Evolutionary conservation across 495 filamentous ascomycete species (phyloP), one percentile per base, ranked within the genome.

Genomic region (Xylaria cubensis): DNA sequence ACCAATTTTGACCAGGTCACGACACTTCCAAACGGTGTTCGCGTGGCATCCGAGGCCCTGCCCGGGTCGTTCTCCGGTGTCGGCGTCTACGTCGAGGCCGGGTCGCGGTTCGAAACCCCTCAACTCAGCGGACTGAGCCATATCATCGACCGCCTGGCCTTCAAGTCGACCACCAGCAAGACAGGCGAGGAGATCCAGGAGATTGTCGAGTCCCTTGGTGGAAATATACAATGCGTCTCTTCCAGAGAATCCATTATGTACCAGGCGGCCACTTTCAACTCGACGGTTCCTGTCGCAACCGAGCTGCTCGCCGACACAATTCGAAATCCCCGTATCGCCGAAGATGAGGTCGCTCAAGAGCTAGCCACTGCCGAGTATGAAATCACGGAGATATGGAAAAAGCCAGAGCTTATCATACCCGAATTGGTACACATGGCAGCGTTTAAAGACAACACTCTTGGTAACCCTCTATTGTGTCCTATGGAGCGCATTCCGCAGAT

Each of bases 181-280:
- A 88, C 90, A 2, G 88, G 90, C 53, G 94, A 97, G 81, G 84
- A 97, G 74, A 97, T 98, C 90, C 82, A 97, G 4, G 94, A 97
- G 80, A 84, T 88, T 1, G 82, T 97, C 1, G 95, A 98, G 79
- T 90, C 89, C 3, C 85, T 99, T 7, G 96, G 96, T 36, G 96
- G 96, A 26, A 97, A 97, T 75, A 93, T 98, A 71, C 95, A 98
- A 82, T 98, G 96, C 80, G 94, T 94, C 44, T 98, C 95, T 0
- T 97, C 95, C 0, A 86, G 96, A 51, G 96, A 99, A 80, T 94
- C 94, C 26, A 88, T 99, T 78, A 98, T 99, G 96, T 99, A 99
- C 84, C 97, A 98, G 81, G 92, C 94, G 6, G 97, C 96, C 46
- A 98, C 94, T 67, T 99, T 99, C 88, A 99, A 99, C 83, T 92